Percentiles rank a stretch among this genome's conserved stretches.
Conservation (phyloP, 352 stramenopile genomes). For the Phytophthora tubulina region DNA sequence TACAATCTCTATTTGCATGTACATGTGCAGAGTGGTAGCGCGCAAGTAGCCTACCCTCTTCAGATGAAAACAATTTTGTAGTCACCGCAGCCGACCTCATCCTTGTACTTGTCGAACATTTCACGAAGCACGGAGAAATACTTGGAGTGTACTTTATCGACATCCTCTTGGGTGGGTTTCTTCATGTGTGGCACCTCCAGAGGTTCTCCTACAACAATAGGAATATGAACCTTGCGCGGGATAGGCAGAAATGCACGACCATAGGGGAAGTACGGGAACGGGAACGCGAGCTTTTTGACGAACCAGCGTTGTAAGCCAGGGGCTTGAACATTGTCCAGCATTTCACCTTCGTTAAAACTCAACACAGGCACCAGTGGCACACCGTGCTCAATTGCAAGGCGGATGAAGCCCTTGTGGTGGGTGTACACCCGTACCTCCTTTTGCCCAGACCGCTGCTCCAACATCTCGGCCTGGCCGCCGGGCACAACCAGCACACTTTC, state of each 20-base stretch:
- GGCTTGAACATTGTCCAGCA: conserved; percentile 77
- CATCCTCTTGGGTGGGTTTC: conserved; percentile 51
- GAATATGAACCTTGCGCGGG: conserved; percentile 61
- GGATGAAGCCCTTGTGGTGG: conserved; percentile 79
- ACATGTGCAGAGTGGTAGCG: not conserved
- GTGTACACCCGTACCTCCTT: conserved; percentile 75
- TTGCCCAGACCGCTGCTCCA: conserved; percentile 60
- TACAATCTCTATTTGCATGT: conserved; percentile 7
- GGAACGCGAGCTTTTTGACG: conserved; percentile 70
- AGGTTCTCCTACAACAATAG: conserved; percentile 64
- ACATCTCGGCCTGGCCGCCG: conserved; percentile 80
- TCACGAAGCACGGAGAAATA: conserved; percentile 60
- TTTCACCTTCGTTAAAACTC: conserved; percentile 81
- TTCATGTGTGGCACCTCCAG: conserved; percentile 54
- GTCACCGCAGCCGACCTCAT: conserved; percentile 66
- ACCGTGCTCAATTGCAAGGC: conserved; percentile 74
- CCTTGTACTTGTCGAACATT: conserved; percentile 75
- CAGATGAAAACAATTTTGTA: conserved; percentile 70
- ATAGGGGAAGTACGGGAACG: conserved; percentile 78
- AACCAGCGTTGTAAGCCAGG: conserved; percentile 73
- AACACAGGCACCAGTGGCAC: conserved; percentile 71
- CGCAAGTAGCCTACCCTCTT: not conserved
- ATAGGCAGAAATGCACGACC: conserved; percentile 66
- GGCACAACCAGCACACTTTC: conserved; percentile 76
- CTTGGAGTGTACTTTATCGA: conserved; percentile 58